Base-by-base conservation (phyloP, 352 stramenopile species). In the Phytophthora nicotianae region DNA sequence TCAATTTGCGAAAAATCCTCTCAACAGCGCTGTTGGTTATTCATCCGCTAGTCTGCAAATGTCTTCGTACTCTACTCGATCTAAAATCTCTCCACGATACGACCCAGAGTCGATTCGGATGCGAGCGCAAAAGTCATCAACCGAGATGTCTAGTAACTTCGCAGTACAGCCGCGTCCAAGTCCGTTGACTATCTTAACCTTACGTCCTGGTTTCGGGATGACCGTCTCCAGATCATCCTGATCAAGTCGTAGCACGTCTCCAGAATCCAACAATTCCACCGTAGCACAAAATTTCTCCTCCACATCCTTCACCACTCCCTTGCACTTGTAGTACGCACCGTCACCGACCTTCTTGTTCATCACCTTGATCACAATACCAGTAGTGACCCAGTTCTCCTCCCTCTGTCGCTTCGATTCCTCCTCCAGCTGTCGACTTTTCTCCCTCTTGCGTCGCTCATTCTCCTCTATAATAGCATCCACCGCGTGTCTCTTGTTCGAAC, bases 331-430 rank as follows among this genome's bases (percentile, higher is more conserved):
- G 68, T 95, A 97, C 10, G 64, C 72, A 21, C 95, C 93, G 16
- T 85, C 79, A 2, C 81, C 89, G 4, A 98, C 70, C 32, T 91
- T 93, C 73, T 98, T 97, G 63, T 97, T 97, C 55, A 97, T 86
- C 35, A 98, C 82, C 58, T 98, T 97, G 23, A 99, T 95, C 4
- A 98, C 67, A 58, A 98, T 98, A 23, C 88, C 81, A 27, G 65
- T 82, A 2, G 83, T 74, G 29, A 99, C 58, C 96, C 96, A 99
- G 68, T 98, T 83, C 43, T 97, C 90, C 35, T 93, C 88, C 17
- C 74, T 66, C 41, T 81, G 74, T n/a, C 52, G 59, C 32, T 61
- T 60, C 17, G 52, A 53, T 37, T 83, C 75, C 0, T 83, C 68
- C 21, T 88, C 65, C 21, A 79, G 38, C 26, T 72, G 67, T 48